Base-by-base conservation (phyloP, 2,329 filamentous ascomycete genomes). In the Verticillium albo-atrum region DNA sequence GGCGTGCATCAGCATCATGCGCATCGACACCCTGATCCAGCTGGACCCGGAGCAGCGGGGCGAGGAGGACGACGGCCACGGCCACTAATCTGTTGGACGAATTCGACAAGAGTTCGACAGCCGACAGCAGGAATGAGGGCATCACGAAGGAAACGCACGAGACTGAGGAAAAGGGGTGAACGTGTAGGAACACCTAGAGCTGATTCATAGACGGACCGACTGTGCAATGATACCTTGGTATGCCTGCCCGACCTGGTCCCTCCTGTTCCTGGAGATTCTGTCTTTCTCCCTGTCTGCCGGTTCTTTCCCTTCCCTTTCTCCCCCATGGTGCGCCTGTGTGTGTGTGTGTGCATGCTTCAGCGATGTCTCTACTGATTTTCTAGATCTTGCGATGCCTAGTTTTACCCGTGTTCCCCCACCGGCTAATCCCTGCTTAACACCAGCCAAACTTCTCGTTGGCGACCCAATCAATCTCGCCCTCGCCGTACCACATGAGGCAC, bases 21-120 rank as follows among this genome's bases (percentile, higher is more conserved):
- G 95, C 71, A 99, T 99, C 73, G 95, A 99, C 80, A 98, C 95
- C 65, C 83, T 99, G 77, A 98, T 99, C 79, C 96, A 96, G 82
- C 80, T 99, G 75, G 95, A 99, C 82, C 93, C 93, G 20, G 92
- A 97, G 81, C 85, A 89, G 80, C 83, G 84, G 71, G 81, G 79
- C 47, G 84, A 87, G 70, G 86, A 86, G 66, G 90, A 96, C 77
- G 91, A 95, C 70, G 92, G 91, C 60, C 91, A 96, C 77, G 92
- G 89, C 58, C 92, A 96, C 79, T 95, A 84, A 71, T n/a, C n/a
- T n/a, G n/a, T n/a, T n/a, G n/a, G n/a, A n/a, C n/a, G n/a, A 72
- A 37, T 14, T 6, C 4, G 30, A 32, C 30, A 14, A 9, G 30
- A 9, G 30, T 32, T 32, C 30, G 30, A 32, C 30, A 32, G 30